Evolutionary conservation across 2,329 filamentous ascomycete genomes (phyloP).

Genomic region (Juglanconis oblonga): DNA sequence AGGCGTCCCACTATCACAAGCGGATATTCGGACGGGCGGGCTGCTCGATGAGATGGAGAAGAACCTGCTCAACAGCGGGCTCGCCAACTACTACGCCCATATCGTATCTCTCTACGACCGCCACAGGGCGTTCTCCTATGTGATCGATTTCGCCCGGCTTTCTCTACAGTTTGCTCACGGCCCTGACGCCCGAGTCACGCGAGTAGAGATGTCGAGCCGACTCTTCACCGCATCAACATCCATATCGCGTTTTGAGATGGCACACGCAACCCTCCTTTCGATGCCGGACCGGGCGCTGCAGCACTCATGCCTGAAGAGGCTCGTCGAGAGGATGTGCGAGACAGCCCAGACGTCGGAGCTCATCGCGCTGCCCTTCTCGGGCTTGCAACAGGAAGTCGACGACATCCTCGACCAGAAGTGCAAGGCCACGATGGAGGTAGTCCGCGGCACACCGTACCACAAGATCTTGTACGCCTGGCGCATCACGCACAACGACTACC

Average conservation of each 20-base stretch:
- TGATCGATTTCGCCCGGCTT: slow-evolving; percentile 78
- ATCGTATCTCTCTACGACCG: slow-evolving; percentile 79
- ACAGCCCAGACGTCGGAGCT: slow-evolving; percentile 64
- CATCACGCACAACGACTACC: slow-evolving; percentile 79
- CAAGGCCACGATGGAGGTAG: slow-evolving; percentile 64
- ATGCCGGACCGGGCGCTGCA: slow-evolving; percentile 72
- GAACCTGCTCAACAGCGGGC: slow-evolving; percentile 65
- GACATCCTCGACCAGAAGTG: slow-evolving; percentile 71
- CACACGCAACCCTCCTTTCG: slow-evolving; percentile 73
- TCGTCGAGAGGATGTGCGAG: slow-evolving; percentile 69
- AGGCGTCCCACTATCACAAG: slow-evolving; percentile 46
- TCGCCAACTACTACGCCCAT: slow-evolving; percentile 83
- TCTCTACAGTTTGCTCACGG: slow-evolving; percentile 62
- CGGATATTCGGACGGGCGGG: slow-evolving; percentile 56
- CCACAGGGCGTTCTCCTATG: slow-evolving; percentile 72
- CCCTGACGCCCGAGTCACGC: slow-evolving; percentile 37
- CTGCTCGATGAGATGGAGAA: slow-evolving; percentile 76
- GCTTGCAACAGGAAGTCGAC: slow-evolving; percentile 76
- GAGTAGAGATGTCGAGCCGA: slow-evolving; percentile 73
- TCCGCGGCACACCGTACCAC: slow-evolving; percentile 69
- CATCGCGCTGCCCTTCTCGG: slow-evolving; percentile 73
- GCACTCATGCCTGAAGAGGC: slow-evolving; percentile 65
- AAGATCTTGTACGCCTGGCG: slow-evolving; percentile 91
- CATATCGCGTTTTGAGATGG: slow-evolving; percentile 76
- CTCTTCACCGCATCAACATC: slow-evolving; percentile 80